A percentile compares a stretch with the other conserved stretches of the same genome.
Evolutionary conservation across 164 flowering plant genomes (phyloP).

Genomic region (Pachysandra terminalis): DNA sequence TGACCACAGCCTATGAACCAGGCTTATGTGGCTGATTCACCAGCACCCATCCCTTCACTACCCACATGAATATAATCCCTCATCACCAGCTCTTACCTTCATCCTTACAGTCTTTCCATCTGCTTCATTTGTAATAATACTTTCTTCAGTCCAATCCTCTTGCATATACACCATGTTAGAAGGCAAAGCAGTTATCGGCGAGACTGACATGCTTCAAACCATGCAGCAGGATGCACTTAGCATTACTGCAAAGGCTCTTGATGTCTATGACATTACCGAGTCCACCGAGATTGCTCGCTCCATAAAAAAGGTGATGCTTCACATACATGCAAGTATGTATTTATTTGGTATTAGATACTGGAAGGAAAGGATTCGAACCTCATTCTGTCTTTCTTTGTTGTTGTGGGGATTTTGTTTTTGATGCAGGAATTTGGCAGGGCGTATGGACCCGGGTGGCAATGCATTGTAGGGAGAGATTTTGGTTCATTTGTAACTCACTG

Average conservation of each 20-base stretch:
- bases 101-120: too few species aligned
- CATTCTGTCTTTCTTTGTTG: neutral
- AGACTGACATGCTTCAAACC: slow-evolving; percentile 54
- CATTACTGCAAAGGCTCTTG: slow-evolving; percentile 55
- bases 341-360: too few species aligned
- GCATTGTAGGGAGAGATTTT: slow-evolving; percentile 74
- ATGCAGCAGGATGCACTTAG: slow-evolving; percentile 57
- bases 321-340: neutral
- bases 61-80: too few species aligned
- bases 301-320: slow-evolving; percentile 56
- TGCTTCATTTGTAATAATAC: too few species aligned
- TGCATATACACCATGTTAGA: slow-evolving; percentile 38
- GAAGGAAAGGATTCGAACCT: neutral
- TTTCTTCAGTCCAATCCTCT: too few species aligned
- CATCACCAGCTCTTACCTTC: too few species aligned
- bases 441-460: slow-evolving; percentile 46
- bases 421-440: slow-evolving; percentile 61
- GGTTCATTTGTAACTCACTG: slow-evolving; percentile 92
- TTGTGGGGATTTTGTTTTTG: neutral
- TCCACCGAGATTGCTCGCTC: slow-evolving; percentile 56
- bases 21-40: too few species aligned
- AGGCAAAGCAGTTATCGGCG: slow-evolving; percentile 60
- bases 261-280: slow-evolving; percentile 54
- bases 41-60: too few species aligned
- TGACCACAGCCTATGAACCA: too few species aligned